Percentiles rank a stretch among this genome's conserved stretches.
These are phyloP conservation scores for Castanea crenata DNA, from an alignment of 306 rosid species.

Conservation along the genomic window DNA sequence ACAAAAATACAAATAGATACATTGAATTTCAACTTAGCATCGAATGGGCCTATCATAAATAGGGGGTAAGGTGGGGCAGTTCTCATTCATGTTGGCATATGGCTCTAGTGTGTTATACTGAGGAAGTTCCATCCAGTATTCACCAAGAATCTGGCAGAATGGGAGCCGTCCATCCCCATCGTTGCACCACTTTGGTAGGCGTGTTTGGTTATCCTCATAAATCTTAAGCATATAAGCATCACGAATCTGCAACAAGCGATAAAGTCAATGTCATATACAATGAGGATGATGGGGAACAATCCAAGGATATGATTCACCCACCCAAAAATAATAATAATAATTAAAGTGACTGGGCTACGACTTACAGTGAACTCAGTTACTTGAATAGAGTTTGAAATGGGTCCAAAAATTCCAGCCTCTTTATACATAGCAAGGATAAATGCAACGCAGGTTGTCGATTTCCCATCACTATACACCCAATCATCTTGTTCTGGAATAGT, in stretches of 20 bases:
- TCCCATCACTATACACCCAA: conserved; percentile 95
- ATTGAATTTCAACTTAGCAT: conserved; percentile 36
- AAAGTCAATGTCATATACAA: conserved; percentile 8
- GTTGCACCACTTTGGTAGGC: conserved; percentile 86
- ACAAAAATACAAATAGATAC: not conserved
- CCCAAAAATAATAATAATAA: no score
- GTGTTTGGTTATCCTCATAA: conserved; percentile 78
- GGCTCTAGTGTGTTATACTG: conserved; percentile 78
- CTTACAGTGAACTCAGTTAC: conserved; percentile 96
- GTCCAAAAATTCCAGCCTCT: conserved; percentile 83
- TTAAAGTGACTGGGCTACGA: not conserved
- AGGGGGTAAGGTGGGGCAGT: conserved; percentile 91
- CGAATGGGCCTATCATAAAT: conserved; percentile 58
- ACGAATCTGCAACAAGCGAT: conserved; percentile 56
- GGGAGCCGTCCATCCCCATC: conserved; percentile 55
- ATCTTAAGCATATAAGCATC: conserved; percentile 89
- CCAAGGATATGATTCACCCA: not conserved
- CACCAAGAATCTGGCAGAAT: conserved; percentile 98
- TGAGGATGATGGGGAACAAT: not conserved
- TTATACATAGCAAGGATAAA: conserved; percentile 93
- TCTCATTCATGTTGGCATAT: conserved; percentile 87
- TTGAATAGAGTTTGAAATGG: conserved; percentile 72
- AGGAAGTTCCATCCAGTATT: conserved; percentile 87
- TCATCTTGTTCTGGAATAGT: conserved; percentile 96
- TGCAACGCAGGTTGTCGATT: conserved; percentile 91